Base-by-base conservation (phyloP, 257 asterid genomes). In the Fraxinus americana region DNA sequence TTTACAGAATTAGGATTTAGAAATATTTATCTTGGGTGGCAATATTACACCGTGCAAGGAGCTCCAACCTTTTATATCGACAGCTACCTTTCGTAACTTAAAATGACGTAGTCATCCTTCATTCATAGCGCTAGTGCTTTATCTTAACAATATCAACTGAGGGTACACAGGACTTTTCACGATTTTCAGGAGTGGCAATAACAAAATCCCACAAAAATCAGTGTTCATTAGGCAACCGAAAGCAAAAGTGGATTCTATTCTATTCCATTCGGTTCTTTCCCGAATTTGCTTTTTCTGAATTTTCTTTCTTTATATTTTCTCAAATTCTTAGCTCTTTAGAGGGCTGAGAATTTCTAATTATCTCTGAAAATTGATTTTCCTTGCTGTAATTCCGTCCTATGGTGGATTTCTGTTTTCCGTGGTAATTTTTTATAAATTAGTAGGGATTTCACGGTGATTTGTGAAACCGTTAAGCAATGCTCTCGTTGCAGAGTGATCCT, bases 401-500 rank as follows among this genome's bases (percentile, higher is more conserved):
- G 1, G 14, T 19, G 76, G 76, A 72, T 25, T 27, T 27, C 27
- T 19, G 23, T 72, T 14, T 72, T 48, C 67, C 66, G 27, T 34
- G 16, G 52, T 25, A 11, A 25, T 2, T 43, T 10, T 41, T 11
- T 2, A 43, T 43, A 12, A 75, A 32, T 32, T 48, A 50, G 13
- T 8, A 68, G 71, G 67, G 23, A 35, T 82, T 80, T 70, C 57
- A 80, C 74, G 79, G 78, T 70, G 82, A 80, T 67, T 76, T 66
- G 82, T 76, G 19, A 43, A 80, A 69, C 78, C 75, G 75, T 77
- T 52, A 36, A 50, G 67, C 57, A 79, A 94, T 94, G 99, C 92
- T 94, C 88, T 92, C 98, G 87, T 84, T 92, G 91, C 97, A 91
- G 89, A 88, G 88, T 83, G 97, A 94, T 87, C 91, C 89, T 85